A percentile compares a stretch with the other conserved stretches of the same genome.
These are phyloP conservation scores for Chaetoceros muelleri DNA, from an alignment of 108 stramenopile species.

Conservation along the genomic window DNA sequence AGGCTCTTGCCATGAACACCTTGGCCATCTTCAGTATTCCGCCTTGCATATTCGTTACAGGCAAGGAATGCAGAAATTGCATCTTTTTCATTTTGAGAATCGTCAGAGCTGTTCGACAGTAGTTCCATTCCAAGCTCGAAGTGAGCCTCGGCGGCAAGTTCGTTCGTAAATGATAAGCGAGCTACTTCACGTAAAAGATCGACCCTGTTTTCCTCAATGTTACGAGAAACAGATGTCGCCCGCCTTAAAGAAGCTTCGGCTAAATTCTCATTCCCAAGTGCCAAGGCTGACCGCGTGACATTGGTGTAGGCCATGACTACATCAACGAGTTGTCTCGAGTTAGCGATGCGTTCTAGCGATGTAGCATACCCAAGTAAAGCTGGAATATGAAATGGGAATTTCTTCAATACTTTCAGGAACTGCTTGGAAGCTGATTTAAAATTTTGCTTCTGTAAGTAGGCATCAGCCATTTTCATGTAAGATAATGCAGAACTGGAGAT, in stretches of 20 bases:
- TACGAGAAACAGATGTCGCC: conserved; percentile 20
- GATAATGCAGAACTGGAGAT: neutral
- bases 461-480: conserved; percentile 49
- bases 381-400: conserved; percentile 30
- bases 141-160: conserved; percentile 29
- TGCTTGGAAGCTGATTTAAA: conserved; percentile 31
- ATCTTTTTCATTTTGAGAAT: conserved; percentile 10
- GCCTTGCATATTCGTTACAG: conserved; percentile 23
- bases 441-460: conserved; percentile 33
- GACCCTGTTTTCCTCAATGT: conserved; percentile 27
- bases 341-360: conserved; percentile 30
- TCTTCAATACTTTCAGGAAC: conserved; percentile 39
- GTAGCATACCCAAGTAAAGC: conserved; percentile 38
- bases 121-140: conserved; percentile 29
- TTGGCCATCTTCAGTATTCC: conserved; percentile 24
- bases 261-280: conserved; percentile 19
- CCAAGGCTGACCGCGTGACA: conserved; percentile 25
- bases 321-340: conserved; percentile 21
- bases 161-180: conserved; percentile 23
- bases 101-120: no score
- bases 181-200: conserved; percentile 15
- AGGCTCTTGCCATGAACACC: conserved; percentile 20
- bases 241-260: conserved; percentile 12
- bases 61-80: conserved; percentile 18
- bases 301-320: conserved; percentile 29